A percentile compares a stretch with the other conserved stretches of the same genome.
Evolutionary conservation across 495 filamentous ascomycete genomes (phyloP).

Genomic region (Usnea hakonensis): DNA sequence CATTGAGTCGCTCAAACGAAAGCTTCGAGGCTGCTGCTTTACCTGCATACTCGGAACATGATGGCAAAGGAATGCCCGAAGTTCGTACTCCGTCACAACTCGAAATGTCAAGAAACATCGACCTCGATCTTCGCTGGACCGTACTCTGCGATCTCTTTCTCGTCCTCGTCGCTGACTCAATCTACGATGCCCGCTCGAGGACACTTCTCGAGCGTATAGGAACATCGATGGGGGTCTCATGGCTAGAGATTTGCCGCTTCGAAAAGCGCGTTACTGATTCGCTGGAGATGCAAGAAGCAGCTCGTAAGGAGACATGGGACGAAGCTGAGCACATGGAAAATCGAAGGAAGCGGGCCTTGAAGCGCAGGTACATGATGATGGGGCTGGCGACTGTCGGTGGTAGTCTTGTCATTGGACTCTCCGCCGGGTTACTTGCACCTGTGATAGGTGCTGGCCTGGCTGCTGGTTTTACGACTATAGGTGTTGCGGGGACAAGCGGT

Average conservation of each 20-base stretch:
- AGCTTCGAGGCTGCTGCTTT: conserved; percentile 43
- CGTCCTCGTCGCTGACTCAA: conserved; percentile 85
- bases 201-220: conserved; percentile 79
- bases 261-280: conserved; percentile 97
- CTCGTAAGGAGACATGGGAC: conserved; percentile 93
- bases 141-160: conserved; percentile 95
- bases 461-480: conserved; percentile 91
- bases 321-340: conserved; percentile 91
- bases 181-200: conserved; percentile 87
- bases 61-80: conserved; percentile 61
- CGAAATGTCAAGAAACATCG: conserved; percentile 70
- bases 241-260: conserved; percentile 92
- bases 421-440: conserved; percentile 83
- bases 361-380: conserved; percentile 85
- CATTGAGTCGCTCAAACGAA: conserved; percentile 27
- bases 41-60: conserved; percentile 64
- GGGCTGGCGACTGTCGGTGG: conserved; percentile 94
- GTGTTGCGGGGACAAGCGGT: conserved; percentile 76
- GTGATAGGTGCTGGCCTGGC: conserved; percentile 93
- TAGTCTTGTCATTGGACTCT: conserved; percentile 90
- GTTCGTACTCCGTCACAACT: conserved; percentile 77
- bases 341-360: conserved; percentile 70
- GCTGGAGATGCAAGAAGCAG: conserved; percentile 90
- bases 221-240: conserved; percentile 67
- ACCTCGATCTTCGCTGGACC: conserved; percentile 96